These are phyloP conservation scores for Cercospora sesami DNA, from an alignment of 2,329 filamentous ascomycete species.

Conservation along the genomic window DNA sequence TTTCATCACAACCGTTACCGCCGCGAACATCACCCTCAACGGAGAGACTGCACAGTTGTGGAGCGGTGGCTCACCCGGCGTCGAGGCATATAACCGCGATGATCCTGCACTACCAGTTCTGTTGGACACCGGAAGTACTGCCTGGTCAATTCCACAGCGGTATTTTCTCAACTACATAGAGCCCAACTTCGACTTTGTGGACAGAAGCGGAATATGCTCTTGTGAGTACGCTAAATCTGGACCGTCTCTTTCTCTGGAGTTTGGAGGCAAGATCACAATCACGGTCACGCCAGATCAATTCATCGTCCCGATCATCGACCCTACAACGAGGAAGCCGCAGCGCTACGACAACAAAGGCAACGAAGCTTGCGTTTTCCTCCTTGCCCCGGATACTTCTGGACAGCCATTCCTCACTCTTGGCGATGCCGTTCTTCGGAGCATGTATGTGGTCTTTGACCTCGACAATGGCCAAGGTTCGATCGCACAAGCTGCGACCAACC, in stretches of 20 bases:
- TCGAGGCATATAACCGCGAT: constrained; percentile 25
- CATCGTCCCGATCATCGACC: constrained; percentile 36
- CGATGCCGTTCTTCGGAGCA: constrained; percentile 37
- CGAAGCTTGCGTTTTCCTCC: constrained; percentile 34
- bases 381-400: constrained; percentile 24
- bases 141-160: constrained; percentile 31
- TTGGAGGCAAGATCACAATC: constrained; percentile 34
- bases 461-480: constrained; percentile 40
- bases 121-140: constrained; percentile 38
- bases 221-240: constrained; percentile 33
- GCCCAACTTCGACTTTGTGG: constrained; percentile 29
- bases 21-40: constrained; percentile 24
- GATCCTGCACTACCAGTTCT: constrained; percentile 32
- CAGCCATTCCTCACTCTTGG: constrained; percentile 33
- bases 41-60: constrained; percentile 27
- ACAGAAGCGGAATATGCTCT: constrained; percentile 23
- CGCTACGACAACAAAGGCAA: constrained; percentile 17
- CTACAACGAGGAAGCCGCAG: constrained; percentile 27
- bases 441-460: constrained; percentile 42
- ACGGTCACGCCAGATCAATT: constrained; percentile 34
- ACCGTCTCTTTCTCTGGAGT: constrained; percentile 32
- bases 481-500: constrained; percentile 36
- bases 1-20: constrained; percentile 37
- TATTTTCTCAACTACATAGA: constrained; percentile 32
- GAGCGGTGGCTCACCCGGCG: constrained; percentile 23